These are phyloP conservation scores for Russula vinacea DNA, from an alignment of 768 basidiomycete genomes.

Conservation along the genomic window DNA sequence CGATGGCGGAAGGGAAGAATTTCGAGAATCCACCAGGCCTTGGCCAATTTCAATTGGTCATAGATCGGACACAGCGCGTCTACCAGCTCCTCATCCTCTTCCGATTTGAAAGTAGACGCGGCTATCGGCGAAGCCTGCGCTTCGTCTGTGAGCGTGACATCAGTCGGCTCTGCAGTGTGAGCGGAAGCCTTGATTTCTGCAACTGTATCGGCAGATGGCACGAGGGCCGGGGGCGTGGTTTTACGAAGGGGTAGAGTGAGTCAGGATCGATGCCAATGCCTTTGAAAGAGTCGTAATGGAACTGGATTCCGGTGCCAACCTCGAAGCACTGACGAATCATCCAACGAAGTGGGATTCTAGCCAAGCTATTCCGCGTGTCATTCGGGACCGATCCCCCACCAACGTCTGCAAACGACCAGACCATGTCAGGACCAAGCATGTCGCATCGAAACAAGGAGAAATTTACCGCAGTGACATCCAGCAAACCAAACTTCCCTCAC, in stretches of 20 bases:
- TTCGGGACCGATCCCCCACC: slow-evolving; percentile 70
- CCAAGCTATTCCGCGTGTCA: slow-evolving; percentile 53
- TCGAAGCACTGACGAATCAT: slow-evolving; percentile 51
- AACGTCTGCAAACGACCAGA: slow-evolving; percentile 51
- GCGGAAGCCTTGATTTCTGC: not conserved
- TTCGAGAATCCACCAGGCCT: slow-evolving; percentile 68
- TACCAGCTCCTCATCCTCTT: slow-evolving; percentile 61
- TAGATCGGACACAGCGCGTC: slow-evolving; percentile 53
- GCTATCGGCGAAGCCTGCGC: slow-evolving; percentile 23
- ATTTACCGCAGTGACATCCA: slow-evolving; percentile 66
- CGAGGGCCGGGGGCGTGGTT: slow-evolving; percentile 29
- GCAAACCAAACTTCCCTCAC: slow-evolving; percentile 81
- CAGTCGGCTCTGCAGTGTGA: slow-evolving; percentile 15
- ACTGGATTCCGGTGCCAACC: slow-evolving; percentile 45
- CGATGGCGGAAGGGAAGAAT: slow-evolving; percentile 34
- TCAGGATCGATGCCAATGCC: slow-evolving; percentile 37
- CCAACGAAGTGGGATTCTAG: slow-evolving; percentile 66
- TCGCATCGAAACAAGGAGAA: not conserved
- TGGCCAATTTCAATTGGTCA: slow-evolving; percentile 53
- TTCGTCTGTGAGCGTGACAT: slow-evolving; percentile 27
- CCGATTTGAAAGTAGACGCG: slow-evolving; percentile 35
- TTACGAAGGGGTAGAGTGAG: slow-evolving; percentile 34
- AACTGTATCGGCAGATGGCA: not conserved
- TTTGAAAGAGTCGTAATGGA: slow-evolving; percentile 36
- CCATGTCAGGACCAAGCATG: slow-evolving; percentile 2